Base-by-base conservation (phyloP, 352 stramenopile species). In the Globisporangium echinulatum region DNA sequence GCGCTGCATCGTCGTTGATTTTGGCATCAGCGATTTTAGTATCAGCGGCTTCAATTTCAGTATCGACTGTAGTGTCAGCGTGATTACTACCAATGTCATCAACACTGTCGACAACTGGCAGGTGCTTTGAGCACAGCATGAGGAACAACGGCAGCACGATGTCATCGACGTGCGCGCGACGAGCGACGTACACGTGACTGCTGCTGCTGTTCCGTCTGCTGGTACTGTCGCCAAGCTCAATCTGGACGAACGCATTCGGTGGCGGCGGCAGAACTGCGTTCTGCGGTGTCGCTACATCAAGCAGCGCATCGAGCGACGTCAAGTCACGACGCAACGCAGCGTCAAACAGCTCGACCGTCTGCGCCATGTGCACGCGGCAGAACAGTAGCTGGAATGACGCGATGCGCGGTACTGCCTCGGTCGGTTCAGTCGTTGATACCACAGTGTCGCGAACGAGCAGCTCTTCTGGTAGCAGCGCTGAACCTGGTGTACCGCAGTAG, bases 141-240 rank as follows among this genome's bases (percentile, higher is more conserved):
- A 82, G 11, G 56, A 79, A 77, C 40, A 77, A 68, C 4, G 71
- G 73, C 7, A 82, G 48, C 6, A 79, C 51, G 25, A 63, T 54
- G 5, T 58, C 3, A 25, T 63, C 58, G 7, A 75, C 54, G n/a
- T 44, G 54, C 52, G 40, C 47, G 52, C 54, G 54, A 5, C 62
- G 68, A 49, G 63, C 68, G 54, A 79, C 68, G 48, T 76, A 82
- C 13, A 77, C 62, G 47, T 75, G 62, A 5, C 73, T 58, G 10
- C 49, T n/a, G 14, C 5, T 46, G 7, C 0, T 13, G 3, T 13
- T 33, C 54, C 49, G 17, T n/a, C 37, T n/a, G 39, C 37, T 37
- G 39, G 17, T 19, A 19, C 17, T 19, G 17, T 19, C 49, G 1
- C 56, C 63, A 7, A 76, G 58, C 13, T 75, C 58, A 11, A 80